Percentiles rank a stretch among this genome's conserved stretches.
phyloP scores from a whole-genome alignment of 176 grass and related monocot species.

The Thalia dealbata region DNA sequence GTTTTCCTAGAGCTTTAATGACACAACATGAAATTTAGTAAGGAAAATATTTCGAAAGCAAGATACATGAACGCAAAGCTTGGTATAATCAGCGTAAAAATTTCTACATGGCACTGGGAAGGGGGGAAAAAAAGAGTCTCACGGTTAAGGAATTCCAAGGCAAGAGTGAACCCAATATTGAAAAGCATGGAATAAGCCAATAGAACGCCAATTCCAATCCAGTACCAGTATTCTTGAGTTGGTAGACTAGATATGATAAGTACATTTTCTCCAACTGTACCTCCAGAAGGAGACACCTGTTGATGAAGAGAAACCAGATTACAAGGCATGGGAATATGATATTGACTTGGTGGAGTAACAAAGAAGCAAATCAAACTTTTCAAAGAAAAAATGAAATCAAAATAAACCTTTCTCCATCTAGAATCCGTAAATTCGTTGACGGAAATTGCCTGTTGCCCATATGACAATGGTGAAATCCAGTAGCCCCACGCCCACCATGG shows the following conservation, averaged over 20 bases:
- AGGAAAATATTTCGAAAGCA: no score
- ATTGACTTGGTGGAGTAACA: neutral
- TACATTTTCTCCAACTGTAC: conserved; percentile 47
- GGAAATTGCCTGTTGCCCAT: conserved; percentile 60
- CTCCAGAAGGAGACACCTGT: conserved; percentile 27
- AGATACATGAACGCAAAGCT: no score
- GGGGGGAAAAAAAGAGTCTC: conserved; percentile 8
- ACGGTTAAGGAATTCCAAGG: conserved; percentile 52
- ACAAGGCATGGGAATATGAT: neutral
- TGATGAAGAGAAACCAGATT: neutral
- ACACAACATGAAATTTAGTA: neutral
- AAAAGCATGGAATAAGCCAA: conserved; percentile 49
- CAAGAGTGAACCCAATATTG: conserved; percentile 50
- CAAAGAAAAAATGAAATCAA: neutral
- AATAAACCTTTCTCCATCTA: conserved; percentile 44
- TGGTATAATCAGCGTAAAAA: no score
- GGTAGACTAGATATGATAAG: conserved; percentile 33
- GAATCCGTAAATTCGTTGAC: conserved; percentile 58
- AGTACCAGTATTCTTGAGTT: conserved; percentile 51
- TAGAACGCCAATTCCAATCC: conserved; percentile 55
- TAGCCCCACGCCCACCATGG: conserved; percentile 66
- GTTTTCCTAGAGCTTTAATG: conserved; percentile 40
- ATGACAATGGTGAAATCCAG: conserved; percentile 62
- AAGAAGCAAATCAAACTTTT: no score
- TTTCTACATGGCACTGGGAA: no score